Evolutionary conservation across 2,329 filamentous ascomycete genomes (phyloP), one percentile per base, ranked within the genome.

Genomic region (Aspergillus uvarum): DNA sequence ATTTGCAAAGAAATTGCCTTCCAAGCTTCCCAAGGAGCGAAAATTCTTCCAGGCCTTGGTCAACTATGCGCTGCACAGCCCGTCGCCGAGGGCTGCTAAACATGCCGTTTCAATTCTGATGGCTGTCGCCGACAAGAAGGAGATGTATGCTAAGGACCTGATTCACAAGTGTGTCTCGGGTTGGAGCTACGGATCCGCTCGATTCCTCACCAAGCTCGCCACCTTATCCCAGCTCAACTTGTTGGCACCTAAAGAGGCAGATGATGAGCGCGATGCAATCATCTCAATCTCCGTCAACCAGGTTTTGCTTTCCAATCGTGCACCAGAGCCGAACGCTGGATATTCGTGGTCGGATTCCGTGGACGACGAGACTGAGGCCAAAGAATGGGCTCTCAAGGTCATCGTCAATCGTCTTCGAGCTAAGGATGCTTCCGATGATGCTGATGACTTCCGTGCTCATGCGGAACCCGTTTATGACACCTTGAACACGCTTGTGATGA

Each of bases 61-160:
- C 62, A 89, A 86, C 67, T 98, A 95, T 74, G 91, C 93, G 1
- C 82, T 94, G 21, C 90, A 91, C 70, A 94, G 94, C 22, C 85
- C 85, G 24, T 94, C 93, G 2, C 85, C 91, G 11, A 88, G 89
- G 72, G 90, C 91, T 8, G 91, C 94, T 22, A 99, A 99, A 76
- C 92, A 98, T 77, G 95, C 95, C 0, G 87, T 98, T 52, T 93
- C 91, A 29, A 92, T 99, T 65, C 82, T 99, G 56, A 86, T 96
- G 76, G 88, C 90, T 38, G 88, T 88, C 10, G 82, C 87, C 22
- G 87, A 93, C 54, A 86, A 86, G 67, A 95, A 91, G 74, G 89
- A 93, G 70, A 89, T 96, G 79, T 90, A 92, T 61, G 91, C 92
- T 7, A 92, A 89, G 56, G 92, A 96, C 67, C 83, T 99, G 11